phyloP scores from a whole-genome alignment of 495 filamentous ascomycete species.

The Tuber indicum region DNA sequence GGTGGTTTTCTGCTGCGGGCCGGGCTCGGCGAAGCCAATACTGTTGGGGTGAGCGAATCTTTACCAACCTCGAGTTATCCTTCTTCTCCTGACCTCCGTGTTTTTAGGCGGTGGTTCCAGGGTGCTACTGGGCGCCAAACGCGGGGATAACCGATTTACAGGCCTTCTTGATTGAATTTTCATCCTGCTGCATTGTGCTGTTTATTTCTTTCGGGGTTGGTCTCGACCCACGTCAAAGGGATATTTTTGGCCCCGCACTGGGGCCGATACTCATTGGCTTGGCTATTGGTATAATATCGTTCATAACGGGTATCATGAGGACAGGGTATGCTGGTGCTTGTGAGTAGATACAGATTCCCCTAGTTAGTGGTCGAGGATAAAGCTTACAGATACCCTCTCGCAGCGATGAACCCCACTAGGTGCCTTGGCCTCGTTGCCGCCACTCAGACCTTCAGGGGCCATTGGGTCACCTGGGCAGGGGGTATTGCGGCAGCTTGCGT shows the following conservation, averaged over 20 bases:
- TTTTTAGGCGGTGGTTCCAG: slow-evolving; percentile 16
- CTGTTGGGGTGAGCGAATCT: neutral
- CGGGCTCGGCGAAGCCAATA: neutral
- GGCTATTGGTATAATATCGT: slow-evolving; percentile 47
- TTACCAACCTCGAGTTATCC: neutral
- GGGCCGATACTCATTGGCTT: slow-evolving; percentile 53
- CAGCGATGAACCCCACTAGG: slow-evolving; percentile 18
- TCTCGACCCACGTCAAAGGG: slow-evolving; percentile 52
- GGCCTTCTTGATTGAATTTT: slow-evolving; percentile 47
- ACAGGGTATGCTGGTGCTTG: slow-evolving; percentile 48
- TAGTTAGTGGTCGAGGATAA: neutral
- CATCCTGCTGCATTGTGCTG: slow-evolving; percentile 44
- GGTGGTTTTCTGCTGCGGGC: slow-evolving; percentile 8
- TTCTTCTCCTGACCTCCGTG: neutral
- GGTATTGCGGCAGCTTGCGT: neutral
- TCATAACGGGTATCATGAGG: slow-evolving; percentile 46
- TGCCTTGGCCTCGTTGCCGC: slow-evolving; percentile 19
- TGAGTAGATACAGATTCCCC: neutral
- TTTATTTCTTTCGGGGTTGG: slow-evolving; percentile 51
- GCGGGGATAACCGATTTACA: slow-evolving; percentile 21
- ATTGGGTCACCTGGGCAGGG: slow-evolving; percentile 13
- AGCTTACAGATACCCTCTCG: neutral
- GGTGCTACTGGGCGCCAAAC: slow-evolving; percentile 19
- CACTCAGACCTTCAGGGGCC: slow-evolving; percentile 12
- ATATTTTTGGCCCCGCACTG: slow-evolving; percentile 50